A percentile compares a stretch with the other conserved stretches of the same genome.
These are phyloP conservation scores for Plasmodium fragile DNA, from an alignment of 169 alveolate genomes.

Conservation along the genomic window DNA sequence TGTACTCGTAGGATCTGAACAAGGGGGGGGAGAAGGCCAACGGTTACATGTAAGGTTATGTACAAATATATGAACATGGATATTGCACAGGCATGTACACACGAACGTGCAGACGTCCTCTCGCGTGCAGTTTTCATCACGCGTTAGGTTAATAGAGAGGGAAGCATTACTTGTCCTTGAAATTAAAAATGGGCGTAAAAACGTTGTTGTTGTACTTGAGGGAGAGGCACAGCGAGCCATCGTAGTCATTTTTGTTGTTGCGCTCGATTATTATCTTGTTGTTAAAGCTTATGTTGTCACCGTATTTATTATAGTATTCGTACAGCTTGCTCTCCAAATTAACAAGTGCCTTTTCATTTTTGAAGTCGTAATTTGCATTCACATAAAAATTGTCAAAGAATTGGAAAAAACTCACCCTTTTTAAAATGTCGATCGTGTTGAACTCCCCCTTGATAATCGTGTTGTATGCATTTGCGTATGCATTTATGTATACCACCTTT, in stretches of 20 bases:
- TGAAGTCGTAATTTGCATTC: constrained; percentile 71
- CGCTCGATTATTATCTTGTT: constrained; percentile 60
- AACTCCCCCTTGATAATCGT: constrained; percentile 70
- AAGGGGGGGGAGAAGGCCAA: background rate
- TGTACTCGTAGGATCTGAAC: constrained; percentile 42
- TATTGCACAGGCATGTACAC: background rate
- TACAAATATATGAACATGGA: background rate
- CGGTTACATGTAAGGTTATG: background rate
- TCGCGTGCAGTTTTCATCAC: too few relatives aligned
- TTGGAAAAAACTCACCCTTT: constrained; percentile 71
- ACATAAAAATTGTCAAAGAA: constrained; percentile 68
- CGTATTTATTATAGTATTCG: constrained; percentile 65
- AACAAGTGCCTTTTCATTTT: constrained; percentile 58
- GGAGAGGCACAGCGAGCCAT: constrained; percentile 69
- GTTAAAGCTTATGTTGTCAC: constrained; percentile 52
- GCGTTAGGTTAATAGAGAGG: too few relatives aligned
- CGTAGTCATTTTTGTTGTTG: constrained; percentile 40
- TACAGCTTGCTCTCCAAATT: constrained; percentile 70
- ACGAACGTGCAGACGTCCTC: background rate
- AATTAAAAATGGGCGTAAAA: constrained; percentile 71
- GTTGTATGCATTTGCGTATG: constrained; percentile 68
- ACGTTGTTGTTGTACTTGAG: constrained; percentile 63
- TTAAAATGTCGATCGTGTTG: constrained; percentile 50
- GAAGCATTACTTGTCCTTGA: constrained; percentile 68
- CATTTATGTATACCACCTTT: constrained; percentile 50